These are phyloP conservation scores for Pleurotus eryngii DNA, from an alignment of 768 basidiomycete genomes.

Conservation along the genomic window DNA sequence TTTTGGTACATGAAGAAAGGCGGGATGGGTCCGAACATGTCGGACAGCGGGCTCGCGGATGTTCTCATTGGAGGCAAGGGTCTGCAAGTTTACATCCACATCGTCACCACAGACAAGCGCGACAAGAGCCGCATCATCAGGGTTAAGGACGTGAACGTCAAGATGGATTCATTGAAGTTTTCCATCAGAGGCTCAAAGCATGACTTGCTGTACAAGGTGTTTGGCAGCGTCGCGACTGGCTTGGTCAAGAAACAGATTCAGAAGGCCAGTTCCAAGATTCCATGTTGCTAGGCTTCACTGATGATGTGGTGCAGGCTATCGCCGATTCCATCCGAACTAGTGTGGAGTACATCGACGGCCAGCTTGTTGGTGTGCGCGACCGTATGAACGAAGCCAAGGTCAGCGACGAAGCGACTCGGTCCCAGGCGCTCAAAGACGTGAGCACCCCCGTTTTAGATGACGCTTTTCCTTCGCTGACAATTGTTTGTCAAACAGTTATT, in stretches of 20 bases:
- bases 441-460: too few species aligned
- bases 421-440: constrained; percentile 58
- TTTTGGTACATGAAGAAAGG: constrained; percentile 87
- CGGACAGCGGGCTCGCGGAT: constrained; percentile 81
- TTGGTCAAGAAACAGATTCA: constrained; percentile 73
- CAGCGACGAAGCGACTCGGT: constrained; percentile 28
- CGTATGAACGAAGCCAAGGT: constrained; percentile 61
- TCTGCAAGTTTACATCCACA: constrained; percentile 61
- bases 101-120: constrained; percentile 47
- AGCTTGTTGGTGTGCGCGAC: constrained; percentile 79
- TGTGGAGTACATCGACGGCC: constrained; percentile 83
- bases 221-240: constrained; percentile 73
- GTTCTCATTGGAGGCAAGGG: constrained; percentile 82
- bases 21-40: constrained; percentile 68
- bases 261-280: constrained; percentile 18
- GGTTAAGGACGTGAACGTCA: constrained; percentile 67
- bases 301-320: constrained; percentile 23
- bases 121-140: constrained; percentile 69
- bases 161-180: constrained; percentile 85
- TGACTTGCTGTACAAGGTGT: constrained; percentile 80
- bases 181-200: constrained; percentile 89
- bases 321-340: constrained; percentile 70
- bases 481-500: constrained; percentile 38
- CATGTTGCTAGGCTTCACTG: background rate
- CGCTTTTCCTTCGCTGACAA: background rate